Evolutionary conservation across 2,329 filamentous ascomycete species (phyloP), one percentile per base, ranked within the genome.

Genomic region (Pseudocercospora eumusae): DNA sequence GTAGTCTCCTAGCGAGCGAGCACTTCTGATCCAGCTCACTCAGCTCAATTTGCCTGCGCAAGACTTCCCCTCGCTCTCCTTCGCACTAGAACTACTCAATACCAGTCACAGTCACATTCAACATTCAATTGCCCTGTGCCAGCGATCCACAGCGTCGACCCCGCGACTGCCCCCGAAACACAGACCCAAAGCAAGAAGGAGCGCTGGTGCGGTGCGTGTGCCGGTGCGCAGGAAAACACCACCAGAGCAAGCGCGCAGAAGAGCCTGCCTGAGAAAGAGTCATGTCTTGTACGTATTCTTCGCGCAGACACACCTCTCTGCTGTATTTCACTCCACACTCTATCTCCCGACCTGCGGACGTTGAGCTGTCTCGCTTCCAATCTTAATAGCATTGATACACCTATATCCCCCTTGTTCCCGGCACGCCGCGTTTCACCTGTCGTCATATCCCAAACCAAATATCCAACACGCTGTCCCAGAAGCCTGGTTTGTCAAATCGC

Each of bases 231-330:
- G 18, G 53, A 40, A 33, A 15, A 33, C 40, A 27, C 15, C 36
- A 21, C 18, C 52, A 21, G 13, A 53, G 55, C 27, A 58, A 55
- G 28, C 57, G 55, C 54, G 47, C 45, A 47, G 25, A 15, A 42
- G 50, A 47, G 54, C 36, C 61, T 56, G 56, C 56, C 18, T 13
- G 10, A 11, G 18, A 49, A 36, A 44, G 50, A 42, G 62, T 28
- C 59, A 64, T 64, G 62, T 61, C 62, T 28, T 56, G 62, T 64
- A 53, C 53, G 62, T 64, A 21, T 60, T 27, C 58, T 31, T 33
- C 33, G 20, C 25, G 52, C 52, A n/a, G 20, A 40, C 28, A 54
- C n/a, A 36, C 8, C 18, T 18, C 15, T 10, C 31, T 25, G 10
- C 15, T 15, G 25, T 54, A 33, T 36, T 40, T 18, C 28, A 11